Evolutionary conservation across 2,329 filamentous ascomycete genomes (phyloP).

Genomic region (Apiospora saccharicola): DNA sequence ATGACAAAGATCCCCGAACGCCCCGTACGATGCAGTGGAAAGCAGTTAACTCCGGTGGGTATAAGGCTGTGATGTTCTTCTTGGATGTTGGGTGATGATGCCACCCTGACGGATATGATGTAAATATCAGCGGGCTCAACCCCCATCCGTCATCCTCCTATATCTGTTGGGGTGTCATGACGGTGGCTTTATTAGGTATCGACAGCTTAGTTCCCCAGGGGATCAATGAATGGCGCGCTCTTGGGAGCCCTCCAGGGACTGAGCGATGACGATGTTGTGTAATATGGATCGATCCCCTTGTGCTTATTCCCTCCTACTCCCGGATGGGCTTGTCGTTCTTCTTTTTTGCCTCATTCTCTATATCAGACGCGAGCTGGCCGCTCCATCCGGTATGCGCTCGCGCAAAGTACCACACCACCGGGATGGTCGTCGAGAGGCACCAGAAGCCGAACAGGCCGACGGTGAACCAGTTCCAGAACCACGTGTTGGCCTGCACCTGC

Average conservation of each 20-base stretch:
- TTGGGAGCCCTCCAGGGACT: background rate
- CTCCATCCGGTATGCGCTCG: background rate
- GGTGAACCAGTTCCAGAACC: slow-evolving; percentile 9
- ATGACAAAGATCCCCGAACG: too few relatives aligned
- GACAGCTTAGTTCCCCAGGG: background rate
- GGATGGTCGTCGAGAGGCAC: background rate
- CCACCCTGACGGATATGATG: background rate
- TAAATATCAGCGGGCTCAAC: too few relatives aligned
- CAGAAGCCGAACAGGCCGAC: background rate
- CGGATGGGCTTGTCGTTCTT: background rate
- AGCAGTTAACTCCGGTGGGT: too few relatives aligned
- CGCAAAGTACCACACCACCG: background rate
- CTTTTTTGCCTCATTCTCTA: background rate
- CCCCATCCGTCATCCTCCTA: too few relatives aligned
- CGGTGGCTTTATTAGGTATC: background rate
- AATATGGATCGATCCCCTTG: background rate
- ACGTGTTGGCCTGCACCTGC: slow-evolving; percentile 3
- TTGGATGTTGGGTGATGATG: background rate
- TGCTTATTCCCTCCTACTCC: too few relatives aligned
- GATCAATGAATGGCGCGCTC: background rate
- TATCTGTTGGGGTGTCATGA: background rate
- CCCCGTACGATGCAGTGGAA: too few relatives aligned
- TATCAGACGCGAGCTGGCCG: background rate
- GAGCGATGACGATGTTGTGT: background rate
- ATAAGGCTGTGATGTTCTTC: background rate